Conservation (phyloP, 352 stramenopile genomes). For the Phytopythium ostracodes region DNA sequence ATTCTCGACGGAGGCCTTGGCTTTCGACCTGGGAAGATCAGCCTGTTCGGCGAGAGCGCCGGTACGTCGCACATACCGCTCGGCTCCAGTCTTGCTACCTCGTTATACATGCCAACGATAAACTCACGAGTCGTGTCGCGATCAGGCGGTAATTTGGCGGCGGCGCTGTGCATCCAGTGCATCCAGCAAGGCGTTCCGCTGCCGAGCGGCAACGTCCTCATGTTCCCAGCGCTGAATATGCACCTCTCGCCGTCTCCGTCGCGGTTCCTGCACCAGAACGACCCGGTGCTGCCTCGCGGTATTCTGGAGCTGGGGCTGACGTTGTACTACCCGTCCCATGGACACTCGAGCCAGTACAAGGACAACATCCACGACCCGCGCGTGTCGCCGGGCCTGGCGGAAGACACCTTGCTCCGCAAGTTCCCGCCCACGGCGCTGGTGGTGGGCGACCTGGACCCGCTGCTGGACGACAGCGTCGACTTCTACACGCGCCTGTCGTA, state of each 20-base stretch:
- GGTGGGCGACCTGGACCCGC: slow-evolving; percentile 81
- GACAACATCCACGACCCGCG: slow-evolving; percentile 86
- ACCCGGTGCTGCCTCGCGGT: slow-evolving; percentile 76
- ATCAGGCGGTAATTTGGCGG: slow-evolving; percentile 82
- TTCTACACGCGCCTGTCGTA: slow-evolving; percentile 85
- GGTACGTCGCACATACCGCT: slow-evolving; percentile 27
- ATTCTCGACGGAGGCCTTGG: slow-evolving; percentile 65
- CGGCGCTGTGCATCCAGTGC: slow-evolving; percentile 78
- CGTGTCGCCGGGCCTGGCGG: slow-evolving; percentile 76
- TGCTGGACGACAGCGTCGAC: slow-evolving; percentile 89
- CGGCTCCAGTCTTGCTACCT: background rate
- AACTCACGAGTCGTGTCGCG: slow-evolving; percentile 5
- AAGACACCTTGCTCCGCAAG: slow-evolving; percentile 66
- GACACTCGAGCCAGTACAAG: slow-evolving; percentile 84
- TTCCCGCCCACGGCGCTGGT: slow-evolving; percentile 82
- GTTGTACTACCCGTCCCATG: slow-evolving; percentile 83
- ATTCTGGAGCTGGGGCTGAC: slow-evolving; percentile 80
- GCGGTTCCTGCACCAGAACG: slow-evolving; percentile 85
- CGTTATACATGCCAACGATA: background rate
- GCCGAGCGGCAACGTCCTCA: slow-evolving; percentile 82
- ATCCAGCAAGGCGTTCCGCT: slow-evolving; percentile 70
- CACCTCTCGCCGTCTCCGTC: slow-evolving; percentile 85
- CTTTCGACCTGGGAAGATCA: slow-evolving; percentile 63
- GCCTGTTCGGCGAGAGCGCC: slow-evolving; percentile 82
- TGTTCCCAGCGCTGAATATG: slow-evolving; percentile 89